Conservation (phyloP, 177 flowering plant species). For the Vitis hybrid region DNA sequence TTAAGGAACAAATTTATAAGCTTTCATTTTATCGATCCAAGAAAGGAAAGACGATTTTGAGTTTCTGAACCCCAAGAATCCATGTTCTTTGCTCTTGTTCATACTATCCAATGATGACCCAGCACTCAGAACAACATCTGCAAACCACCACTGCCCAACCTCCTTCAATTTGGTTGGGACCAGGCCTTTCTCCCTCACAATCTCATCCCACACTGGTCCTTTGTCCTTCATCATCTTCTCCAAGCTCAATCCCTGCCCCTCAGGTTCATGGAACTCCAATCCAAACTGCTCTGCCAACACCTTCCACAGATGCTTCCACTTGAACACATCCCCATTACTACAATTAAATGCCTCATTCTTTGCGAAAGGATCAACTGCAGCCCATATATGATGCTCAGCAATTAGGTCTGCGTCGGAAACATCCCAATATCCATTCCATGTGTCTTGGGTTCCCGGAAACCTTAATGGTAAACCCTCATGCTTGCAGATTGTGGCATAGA, state of each 20-base stretch:
- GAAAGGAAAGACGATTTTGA: slow-evolving; percentile 15
- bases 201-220: slow-evolving; percentile 31
- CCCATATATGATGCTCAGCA: slow-evolving; percentile 57
- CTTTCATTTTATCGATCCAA: slow-evolving; percentile 29
- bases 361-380: slow-evolving; percentile 23
- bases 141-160: slow-evolving; percentile 27
- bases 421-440: slow-evolving; percentile 46
- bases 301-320: slow-evolving; percentile 42
- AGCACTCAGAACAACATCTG: slow-evolving; percentile 12
- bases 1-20: slow-evolving; percentile 23
- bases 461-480: slow-evolving; percentile 28
- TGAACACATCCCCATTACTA: slow-evolving; percentile 46
- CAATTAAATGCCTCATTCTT: slow-evolving; percentile 53
- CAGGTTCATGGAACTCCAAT: slow-evolving; percentile 16
- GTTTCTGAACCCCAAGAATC: slow-evolving; percentile 34
- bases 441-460: slow-evolving; percentile 35
- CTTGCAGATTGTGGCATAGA: slow-evolving; percentile 43
- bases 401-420: slow-evolving; percentile 38
- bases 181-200: slow-evolving; percentile 27
- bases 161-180: slow-evolving; percentile 23
- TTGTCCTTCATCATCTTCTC: slow-evolving; percentile 34
- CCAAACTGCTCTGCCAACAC: slow-evolving; percentile 31
- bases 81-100: slow-evolving; percentile 42
- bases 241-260: slow-evolving; percentile 11
- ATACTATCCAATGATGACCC: slow-evolving; percentile 12